Evolutionary conservation across 2,329 filamentous ascomycete species (phyloP).

Genomic region (Talaromyces sp.): DNA sequence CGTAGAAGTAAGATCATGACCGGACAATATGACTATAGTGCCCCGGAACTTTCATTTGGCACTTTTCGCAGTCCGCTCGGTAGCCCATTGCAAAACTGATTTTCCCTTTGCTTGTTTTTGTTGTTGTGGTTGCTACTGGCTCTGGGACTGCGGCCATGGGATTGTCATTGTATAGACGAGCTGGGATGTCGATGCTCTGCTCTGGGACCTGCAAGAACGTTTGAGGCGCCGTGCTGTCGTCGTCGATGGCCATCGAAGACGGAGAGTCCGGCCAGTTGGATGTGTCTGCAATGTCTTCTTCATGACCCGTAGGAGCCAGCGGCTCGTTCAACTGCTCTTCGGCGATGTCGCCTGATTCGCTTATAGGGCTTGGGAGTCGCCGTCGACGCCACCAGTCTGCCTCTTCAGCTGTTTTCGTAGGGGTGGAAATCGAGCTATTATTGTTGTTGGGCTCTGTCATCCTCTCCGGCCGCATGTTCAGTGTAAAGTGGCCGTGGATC

Average conservation of each 20-base stretch:
- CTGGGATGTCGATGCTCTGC: not conserved
- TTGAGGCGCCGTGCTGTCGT: not conserved
- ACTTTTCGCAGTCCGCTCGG: constrained; percentile 72
- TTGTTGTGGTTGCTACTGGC: not conserved
- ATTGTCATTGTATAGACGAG: not conserved
- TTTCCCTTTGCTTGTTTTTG: constrained; percentile 35
- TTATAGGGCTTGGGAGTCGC: constrained; percentile 36
- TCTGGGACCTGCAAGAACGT: constrained; percentile 2
- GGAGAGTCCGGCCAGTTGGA: constrained; percentile 6
- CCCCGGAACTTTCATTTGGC: constrained; percentile 65
- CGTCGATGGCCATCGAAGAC: constrained; percentile 7
- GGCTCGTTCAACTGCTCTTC: not conserved
- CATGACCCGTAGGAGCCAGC: not conserved
- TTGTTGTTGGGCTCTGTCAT: constrained; percentile 1
- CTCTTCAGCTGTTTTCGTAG: constrained; percentile 9
- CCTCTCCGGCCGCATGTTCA: constrained; percentile 15
- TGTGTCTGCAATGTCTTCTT: not conserved
- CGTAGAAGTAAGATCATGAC: constrained; percentile 13
- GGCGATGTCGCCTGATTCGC: constrained; percentile 25
- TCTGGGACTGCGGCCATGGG: not conserved
- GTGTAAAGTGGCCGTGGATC: constrained; percentile 23
- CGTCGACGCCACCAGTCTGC: constrained; percentile 18
- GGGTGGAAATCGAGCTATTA: not conserved
- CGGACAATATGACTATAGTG: constrained; percentile 74
- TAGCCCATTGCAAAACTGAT: constrained; percentile 73